Evolutionary conservation across 2,329 filamentous ascomycete genomes (phyloP).

Genomic region (Venturia carpophila): DNA sequence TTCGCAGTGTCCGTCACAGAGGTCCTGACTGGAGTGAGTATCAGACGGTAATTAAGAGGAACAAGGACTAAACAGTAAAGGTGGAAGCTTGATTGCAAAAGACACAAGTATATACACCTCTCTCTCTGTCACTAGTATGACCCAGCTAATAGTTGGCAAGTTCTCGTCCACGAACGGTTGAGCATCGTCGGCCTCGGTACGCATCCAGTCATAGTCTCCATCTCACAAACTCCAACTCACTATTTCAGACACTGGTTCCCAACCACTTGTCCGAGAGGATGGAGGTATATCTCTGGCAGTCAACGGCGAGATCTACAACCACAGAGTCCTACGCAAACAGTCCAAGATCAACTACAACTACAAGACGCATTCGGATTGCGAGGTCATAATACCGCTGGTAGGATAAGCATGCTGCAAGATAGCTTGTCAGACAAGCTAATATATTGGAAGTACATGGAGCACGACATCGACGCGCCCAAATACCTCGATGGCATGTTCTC

Average conservation of each 20-base stretch:
- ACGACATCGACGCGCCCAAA: constrained; percentile 86
- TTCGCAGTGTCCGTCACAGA: constrained; percentile 75
- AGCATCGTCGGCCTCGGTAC: constrained; percentile 93
- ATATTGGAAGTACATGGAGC: constrained; percentile 67
- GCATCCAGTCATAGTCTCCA: constrained; percentile 5
- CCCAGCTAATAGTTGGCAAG: constrained; percentile 21
- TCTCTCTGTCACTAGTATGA: constrained; percentile 19
- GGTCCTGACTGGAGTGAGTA: constrained; percentile 97
- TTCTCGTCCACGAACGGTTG: constrained; percentile 94
- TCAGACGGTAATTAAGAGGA: not conserved
- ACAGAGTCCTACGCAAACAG: constrained; percentile 83
- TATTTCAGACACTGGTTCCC: constrained; percentile 75
- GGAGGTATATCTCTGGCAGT: constrained; percentile 83
- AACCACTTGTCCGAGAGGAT: constrained; percentile 90
- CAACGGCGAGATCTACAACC: constrained; percentile 99
- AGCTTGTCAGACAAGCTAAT: constrained; percentile 20
- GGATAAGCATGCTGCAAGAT: constrained; percentile 27
- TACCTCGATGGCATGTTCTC: constrained; percentile 99
- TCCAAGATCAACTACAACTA: constrained; percentile 83
- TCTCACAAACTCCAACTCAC: constrained; percentile 22
- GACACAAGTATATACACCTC: constrained; percentile 63
- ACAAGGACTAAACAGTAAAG: constrained; percentile 37
- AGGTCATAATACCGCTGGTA: constrained; percentile 96
- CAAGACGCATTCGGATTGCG: constrained; percentile 98
- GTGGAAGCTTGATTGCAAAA: constrained; percentile 82